Base-by-base conservation (phyloP, 1,284 basidiomycete genomes). In the Agaricales sp. region DNA sequence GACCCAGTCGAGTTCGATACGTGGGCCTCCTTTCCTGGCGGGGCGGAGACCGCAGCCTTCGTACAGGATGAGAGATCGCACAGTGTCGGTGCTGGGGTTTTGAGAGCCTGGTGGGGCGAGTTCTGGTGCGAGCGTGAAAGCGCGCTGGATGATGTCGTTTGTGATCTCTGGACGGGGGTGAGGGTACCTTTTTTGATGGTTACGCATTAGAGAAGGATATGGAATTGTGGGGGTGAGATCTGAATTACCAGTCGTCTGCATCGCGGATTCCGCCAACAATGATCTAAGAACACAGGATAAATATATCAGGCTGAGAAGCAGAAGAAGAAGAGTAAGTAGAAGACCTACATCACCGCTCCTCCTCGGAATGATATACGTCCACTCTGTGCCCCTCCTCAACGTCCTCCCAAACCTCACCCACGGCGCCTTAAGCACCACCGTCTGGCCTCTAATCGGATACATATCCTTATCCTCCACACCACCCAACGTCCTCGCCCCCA, bases 31-130 rank as follows among this genome's bases (percentile, higher is more conserved):
- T 41, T 76, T 75, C 47, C 91, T 71, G 3, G 71, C 75, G 0
- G 90, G 88, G 12, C 91, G 71, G 22, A 92, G 64, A 1, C 89
- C 90, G 47, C 84, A 87, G 1, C 82, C 82, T 50, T 82, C 78
- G 48, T 82, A 82, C 6, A 87, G 60, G 4, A 87, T 68, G 18
- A 83, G 66, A 0, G 75, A 66, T 46, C 74, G 68, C 1, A 90
- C 57, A 57, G 90, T 87, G 2, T 82, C 77, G 2, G 82, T 55
- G 0, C 73, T 79, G 1, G 80, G 75, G 2, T 64, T 65, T 2
- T 75, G 68, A 21, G 78, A 63, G 45, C 73, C 69, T 1, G 80
- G 77, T 3, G 87, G 78, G 2, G 77, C 78, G 12, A 91, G 71
- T 51, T 87, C 82, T 0, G 85, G 82, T 52, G 71, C 79, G 2